These are phyloP conservation scores for Colletotrichum sp. DNA, from an alignment of 2,329 filamentous ascomycete species.

Conservation along the genomic window DNA sequence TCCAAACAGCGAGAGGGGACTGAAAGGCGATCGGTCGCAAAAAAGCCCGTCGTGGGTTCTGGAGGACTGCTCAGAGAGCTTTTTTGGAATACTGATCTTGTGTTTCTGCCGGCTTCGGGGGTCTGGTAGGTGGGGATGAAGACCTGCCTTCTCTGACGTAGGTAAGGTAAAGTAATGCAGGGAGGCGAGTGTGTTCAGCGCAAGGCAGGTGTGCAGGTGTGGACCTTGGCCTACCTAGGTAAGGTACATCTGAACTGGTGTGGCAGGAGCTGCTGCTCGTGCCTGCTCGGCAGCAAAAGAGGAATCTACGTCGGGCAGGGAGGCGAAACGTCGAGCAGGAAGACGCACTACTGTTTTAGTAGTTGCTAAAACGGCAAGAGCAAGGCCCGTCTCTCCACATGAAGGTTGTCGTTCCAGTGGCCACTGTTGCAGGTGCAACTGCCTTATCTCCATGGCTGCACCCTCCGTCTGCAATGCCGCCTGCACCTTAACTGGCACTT, in stretches of 20 bases:
- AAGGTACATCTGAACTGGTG: not conserved
- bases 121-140: no score
- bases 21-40: no score
- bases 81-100: no score
- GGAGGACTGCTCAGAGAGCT: no score
- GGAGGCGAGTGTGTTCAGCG: no score
- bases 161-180: no score
- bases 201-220: not conserved
- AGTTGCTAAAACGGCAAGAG: not conserved
- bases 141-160: no score
- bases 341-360: not conserved
- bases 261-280: not conserved
- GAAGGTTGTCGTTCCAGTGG: not conserved
- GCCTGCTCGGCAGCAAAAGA: not conserved
- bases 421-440: not conserved
- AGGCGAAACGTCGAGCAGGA: not conserved
- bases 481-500: not conserved
- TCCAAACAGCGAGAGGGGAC: no score
- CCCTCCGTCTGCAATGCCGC: not conserved
- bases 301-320: not conserved
- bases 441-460: not conserved
- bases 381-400: not conserved
- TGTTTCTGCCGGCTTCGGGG: no score
- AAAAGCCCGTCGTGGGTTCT: no score
- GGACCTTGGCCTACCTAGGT: not conserved